Percentiles rank a stretch among this genome's conserved stretches.
Conservation (phyloP, 1,284 basidiomycete genomes). For the Apiotrichum veenhuisii region DNA sequence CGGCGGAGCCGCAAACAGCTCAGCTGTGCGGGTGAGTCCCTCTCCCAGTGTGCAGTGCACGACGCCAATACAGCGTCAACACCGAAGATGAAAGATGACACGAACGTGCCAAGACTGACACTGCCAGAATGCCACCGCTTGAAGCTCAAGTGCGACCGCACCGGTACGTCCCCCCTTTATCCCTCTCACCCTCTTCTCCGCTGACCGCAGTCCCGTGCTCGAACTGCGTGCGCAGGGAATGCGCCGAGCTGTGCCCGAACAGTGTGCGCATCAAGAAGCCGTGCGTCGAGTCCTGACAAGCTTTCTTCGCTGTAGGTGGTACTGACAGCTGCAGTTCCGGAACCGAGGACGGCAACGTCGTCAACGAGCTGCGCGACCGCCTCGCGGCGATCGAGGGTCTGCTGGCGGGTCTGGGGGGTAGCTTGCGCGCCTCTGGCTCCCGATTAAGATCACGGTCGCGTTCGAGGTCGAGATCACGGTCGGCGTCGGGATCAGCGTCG, state of each 20-base stretch:
- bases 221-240: conserved; percentile 36
- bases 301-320: too few relatives aligned
- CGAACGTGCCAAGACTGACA: too few relatives aligned
- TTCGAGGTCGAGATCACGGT: conserved; percentile 2
- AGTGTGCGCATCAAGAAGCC: conserved; percentile 22
- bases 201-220: conserved; percentile 28
- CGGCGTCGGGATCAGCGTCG: neutral
- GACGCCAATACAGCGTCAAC: neutral
- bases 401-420: neutral
- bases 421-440: neutral
- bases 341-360: conserved; percentile 13
- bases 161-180: conserved; percentile 9
- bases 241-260: conserved; percentile 35
- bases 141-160: conserved; percentile 35
- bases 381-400: conserved; percentile 2
- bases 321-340: neutral
- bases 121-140: conserved; percentile 21
- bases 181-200: too few relatives aligned
- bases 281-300: neutral
- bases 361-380: conserved; percentile 20
- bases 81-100: neutral
- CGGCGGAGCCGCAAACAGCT: conserved; percentile 17
- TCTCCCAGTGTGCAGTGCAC: neutral
- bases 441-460: neutral
- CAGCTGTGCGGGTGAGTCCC: conserved; percentile 19